These are phyloP conservation scores for Hypoxylon sp. DNA, from an alignment of 2,329 filamentous ascomycete species.

Conservation along the genomic window DNA sequence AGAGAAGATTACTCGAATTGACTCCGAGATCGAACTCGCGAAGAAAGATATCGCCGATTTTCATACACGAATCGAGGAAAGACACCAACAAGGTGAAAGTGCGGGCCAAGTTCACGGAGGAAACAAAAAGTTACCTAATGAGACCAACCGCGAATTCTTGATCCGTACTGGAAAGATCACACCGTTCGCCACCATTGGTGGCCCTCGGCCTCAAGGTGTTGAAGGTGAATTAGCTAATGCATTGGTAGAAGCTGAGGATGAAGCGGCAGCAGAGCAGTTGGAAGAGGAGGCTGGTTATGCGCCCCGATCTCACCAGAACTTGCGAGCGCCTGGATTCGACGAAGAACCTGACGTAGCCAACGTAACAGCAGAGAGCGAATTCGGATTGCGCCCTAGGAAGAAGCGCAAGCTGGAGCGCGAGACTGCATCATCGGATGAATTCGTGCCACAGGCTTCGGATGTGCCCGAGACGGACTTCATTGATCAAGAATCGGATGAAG, in stretches of 20 bases:
- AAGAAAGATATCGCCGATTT: slow-evolving; percentile 82
- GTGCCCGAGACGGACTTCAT: slow-evolving; percentile 44
- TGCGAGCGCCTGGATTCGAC: slow-evolving; percentile 77
- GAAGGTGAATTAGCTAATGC: slow-evolving; percentile 78
- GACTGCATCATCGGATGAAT: slow-evolving; percentile 56
- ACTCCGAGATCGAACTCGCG: slow-evolving; percentile 69
- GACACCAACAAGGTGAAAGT: slow-evolving; percentile 64
- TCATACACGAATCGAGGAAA: slow-evolving; percentile 78
- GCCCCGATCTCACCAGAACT: slow-evolving; percentile 73
- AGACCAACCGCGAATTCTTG: slow-evolving; percentile 86
- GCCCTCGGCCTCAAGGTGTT: slow-evolving; percentile 66
- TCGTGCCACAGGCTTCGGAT: slow-evolving; percentile 48
- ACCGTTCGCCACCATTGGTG: slow-evolving; percentile 83
- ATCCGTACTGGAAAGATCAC: slow-evolving; percentile 98
- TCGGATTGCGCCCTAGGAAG: slow-evolving; percentile 67
- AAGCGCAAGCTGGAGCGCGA: slow-evolving; percentile 55
- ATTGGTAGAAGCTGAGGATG: slow-evolving; percentile 83
- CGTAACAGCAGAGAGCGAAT: slow-evolving; percentile 58
- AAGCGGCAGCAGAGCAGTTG: slow-evolving; percentile 63
- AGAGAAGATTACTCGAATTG: slow-evolving; percentile 71
- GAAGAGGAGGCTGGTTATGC: slow-evolving; percentile 55
- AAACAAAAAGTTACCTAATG: slow-evolving; percentile 74
- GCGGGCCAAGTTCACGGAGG: slow-evolving; percentile 55
- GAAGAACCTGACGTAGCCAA: slow-evolving; percentile 54
- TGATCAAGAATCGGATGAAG: slow-evolving; percentile 51